Percentiles rank a stretch among this genome's conserved stretches.
phyloP scores from a whole-genome alignment of 306 rosid species.

The Lagenaria siceraria region DNA sequence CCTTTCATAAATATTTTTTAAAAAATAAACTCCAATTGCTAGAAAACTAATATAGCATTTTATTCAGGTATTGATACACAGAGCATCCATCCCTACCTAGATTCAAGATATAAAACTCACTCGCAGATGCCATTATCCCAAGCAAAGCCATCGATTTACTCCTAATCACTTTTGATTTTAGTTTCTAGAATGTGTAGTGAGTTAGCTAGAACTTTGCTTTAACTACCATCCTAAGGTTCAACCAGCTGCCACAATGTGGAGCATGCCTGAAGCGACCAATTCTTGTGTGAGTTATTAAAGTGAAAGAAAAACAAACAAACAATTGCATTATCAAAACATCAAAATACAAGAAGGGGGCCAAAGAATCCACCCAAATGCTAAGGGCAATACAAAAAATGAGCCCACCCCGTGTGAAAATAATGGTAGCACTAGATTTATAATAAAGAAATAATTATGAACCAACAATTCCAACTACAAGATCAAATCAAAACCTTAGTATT shows the following conservation, averaged over 20 bases:
- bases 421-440: background rate
- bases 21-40: background rate
- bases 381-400: background rate
- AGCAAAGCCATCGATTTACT: background rate
- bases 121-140: background rate
- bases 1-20: background rate
- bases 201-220: background rate
- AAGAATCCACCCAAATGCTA: background rate
- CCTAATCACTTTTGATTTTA: background rate
- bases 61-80: background rate
- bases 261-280: background rate
- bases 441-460: background rate
- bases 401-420: background rate
- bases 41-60: background rate
- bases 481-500: slow-evolving; percentile 58
- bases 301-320: background rate
- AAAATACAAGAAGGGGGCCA: background rate
- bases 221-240: background rate
- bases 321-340: background rate
- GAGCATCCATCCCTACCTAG: background rate
- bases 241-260: background rate
- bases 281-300: background rate
- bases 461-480: background rate
- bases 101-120: background rate
- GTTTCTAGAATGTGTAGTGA: background rate